A percentile compares a stretch with the other conserved stretches of the same genome.
These are phyloP conservation scores for Inonotus hispidus DNA, from an alignment of 1,284 basidiomycete species.

Conservation along the genomic window DNA sequence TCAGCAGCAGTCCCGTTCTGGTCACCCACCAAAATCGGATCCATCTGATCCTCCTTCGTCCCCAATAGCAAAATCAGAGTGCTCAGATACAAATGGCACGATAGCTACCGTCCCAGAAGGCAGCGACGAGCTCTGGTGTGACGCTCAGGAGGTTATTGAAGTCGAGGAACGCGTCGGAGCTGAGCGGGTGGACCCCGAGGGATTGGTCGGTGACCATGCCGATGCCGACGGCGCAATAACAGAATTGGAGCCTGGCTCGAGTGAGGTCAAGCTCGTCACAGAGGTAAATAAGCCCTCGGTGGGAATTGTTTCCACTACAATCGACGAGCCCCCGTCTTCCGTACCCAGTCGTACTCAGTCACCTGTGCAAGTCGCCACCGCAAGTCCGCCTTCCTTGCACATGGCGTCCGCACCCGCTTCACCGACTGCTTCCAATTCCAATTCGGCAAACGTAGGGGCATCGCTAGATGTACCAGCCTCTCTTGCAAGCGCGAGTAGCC, in stretches of 20 bases:
- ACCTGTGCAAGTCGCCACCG: background rate
- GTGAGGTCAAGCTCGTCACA: background rate
- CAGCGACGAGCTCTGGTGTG: conserved; percentile 15
- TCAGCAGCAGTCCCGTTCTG: background rate
- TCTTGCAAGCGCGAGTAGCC: conserved; percentile 1
- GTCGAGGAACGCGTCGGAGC: conserved; percentile 2
- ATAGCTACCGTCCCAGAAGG: conserved; percentile 11
- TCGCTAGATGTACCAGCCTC: conserved; percentile 14
- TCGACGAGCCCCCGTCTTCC: conserved; percentile 4
- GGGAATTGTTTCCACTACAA: background rate
- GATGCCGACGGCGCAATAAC: background rate
- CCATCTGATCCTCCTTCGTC: background rate
- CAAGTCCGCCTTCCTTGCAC: conserved; percentile 5
- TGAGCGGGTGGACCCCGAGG: conserved; percentile 3
- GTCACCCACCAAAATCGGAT: background rate
- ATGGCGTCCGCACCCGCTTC: conserved; percentile 3
- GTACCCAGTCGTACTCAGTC: background rate
- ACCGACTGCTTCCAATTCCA: conserved; percentile 1
- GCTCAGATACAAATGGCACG: conserved; percentile 4
- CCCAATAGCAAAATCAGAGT: conserved; percentile 1
- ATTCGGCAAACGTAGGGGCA: background rate
- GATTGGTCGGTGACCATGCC: background rate
- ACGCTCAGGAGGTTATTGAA: conserved; percentile 12
- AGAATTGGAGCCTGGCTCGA: background rate
- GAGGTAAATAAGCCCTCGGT: background rate